A percentile compares a stretch with the other conserved stretches of the same genome.
Evolutionary conservation across 2,329 filamentous ascomycete genomes (phyloP).

Genomic region (Ascochyta pisi): DNA sequence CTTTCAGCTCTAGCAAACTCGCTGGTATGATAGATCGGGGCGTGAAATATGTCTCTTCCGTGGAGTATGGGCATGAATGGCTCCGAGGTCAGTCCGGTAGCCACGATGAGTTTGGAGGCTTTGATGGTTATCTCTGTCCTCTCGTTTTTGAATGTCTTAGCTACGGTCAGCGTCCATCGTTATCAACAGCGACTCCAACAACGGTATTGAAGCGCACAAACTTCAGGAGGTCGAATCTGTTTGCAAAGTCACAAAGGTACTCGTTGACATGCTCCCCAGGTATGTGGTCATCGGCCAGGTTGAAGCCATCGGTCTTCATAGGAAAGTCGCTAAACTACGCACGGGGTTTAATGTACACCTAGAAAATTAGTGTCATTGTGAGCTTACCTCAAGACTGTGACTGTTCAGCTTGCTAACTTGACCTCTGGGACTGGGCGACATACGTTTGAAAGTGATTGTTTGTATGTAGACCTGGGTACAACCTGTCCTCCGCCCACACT

Average conservation of each 20-base stretch:
- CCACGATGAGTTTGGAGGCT: constrained; percentile 62
- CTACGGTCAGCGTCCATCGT: constrained; percentile 33
- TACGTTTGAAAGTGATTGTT: constrained; percentile 54
- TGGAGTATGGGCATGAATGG: constrained; percentile 62
- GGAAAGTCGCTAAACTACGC: constrained; percentile 48
- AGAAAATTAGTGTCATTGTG: too few species aligned
- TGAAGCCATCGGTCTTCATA: constrained; percentile 36
- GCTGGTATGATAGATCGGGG: constrained; percentile 64
- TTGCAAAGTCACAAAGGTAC: constrained; percentile 59
- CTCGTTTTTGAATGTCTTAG: neutral
- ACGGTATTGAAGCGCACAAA: constrained; percentile 60
- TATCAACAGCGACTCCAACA: constrained; percentile 54
- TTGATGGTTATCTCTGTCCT: neutral
- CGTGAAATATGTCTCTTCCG: constrained; percentile 59
- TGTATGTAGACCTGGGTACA: constrained; percentile 54
- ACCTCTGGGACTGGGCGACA: constrained; percentile 6
- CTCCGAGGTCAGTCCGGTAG: constrained; percentile 68
- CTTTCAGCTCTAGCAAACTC: constrained; percentile 58
- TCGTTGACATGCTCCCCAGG: constrained; percentile 63
- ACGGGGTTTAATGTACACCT: too few species aligned
- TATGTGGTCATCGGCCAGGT: constrained; percentile 61
- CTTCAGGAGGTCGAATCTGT: constrained; percentile 55
- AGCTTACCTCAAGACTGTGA: too few species aligned
- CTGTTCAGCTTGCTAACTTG: too few species aligned
- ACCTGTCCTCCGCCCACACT: constrained; percentile 51